Conservation (phyloP, 106 monocot genomes). For the Platanthera guangdongensis region DNA sequence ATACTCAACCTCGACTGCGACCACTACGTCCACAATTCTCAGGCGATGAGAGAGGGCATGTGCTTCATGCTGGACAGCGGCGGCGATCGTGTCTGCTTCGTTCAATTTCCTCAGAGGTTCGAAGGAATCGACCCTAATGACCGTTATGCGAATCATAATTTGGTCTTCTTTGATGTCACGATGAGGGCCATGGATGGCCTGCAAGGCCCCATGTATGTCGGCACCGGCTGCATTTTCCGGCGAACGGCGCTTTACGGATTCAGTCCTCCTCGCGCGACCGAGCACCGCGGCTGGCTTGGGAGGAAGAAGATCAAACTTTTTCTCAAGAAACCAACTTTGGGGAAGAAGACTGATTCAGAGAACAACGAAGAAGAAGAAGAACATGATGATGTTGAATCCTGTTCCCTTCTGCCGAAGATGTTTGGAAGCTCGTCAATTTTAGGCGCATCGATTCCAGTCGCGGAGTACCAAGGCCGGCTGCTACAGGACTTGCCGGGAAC, state of each 20-base stretch:
- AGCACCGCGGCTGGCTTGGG: slow-evolving; percentile 91
- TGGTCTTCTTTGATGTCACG: slow-evolving; percentile 91
- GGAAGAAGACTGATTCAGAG: slow-evolving; percentile 60
- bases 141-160: slow-evolving; percentile 90
- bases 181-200: slow-evolving; percentile 97
- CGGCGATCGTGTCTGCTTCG: slow-evolving; percentile 84
- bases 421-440: slow-evolving; percentile 63
- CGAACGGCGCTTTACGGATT: slow-evolving; percentile 85
- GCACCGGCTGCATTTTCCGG: slow-evolving; percentile 91
- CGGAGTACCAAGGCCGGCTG: slow-evolving; percentile 87
- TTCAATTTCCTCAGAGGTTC: slow-evolving; percentile 94
- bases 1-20: slow-evolving; percentile 93
- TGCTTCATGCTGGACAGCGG: slow-evolving; percentile 99
- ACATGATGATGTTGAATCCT: slow-evolving; percentile 30
- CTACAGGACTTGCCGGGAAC: slow-evolving; percentile 68
- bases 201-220: slow-evolving; percentile 97
- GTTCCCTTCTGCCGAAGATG: slow-evolving; percentile 58
- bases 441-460: slow-evolving; percentile 67
- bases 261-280: slow-evolving; percentile 72
- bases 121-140: slow-evolving; percentile 92
- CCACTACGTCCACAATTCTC: slow-evolving; percentile 86
- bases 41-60: slow-evolving; percentile 80
- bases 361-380: slow-evolving; percentile 20
- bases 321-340: slow-evolving; percentile 46
- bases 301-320: slow-evolving; percentile 70